Percentiles rank a stretch among this genome's conserved stretches.
Evolutionary conservation across 768 basidiomycete species (phyloP).

Genomic region (Termitomyces sp.): DNA sequence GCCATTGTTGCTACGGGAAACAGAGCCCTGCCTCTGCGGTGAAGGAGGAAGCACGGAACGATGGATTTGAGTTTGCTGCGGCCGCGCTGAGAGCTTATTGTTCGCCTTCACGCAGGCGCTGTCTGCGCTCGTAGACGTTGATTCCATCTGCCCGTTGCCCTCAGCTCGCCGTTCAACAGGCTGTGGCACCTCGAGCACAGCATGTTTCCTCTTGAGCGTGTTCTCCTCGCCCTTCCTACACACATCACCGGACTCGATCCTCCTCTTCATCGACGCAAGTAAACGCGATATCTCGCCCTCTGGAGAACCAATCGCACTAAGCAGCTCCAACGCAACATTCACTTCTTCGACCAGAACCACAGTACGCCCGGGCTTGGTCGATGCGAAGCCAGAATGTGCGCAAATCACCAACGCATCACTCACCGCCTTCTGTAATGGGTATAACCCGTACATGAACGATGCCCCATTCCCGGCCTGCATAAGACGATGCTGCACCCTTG

Average conservation of each 20-base stretch:
- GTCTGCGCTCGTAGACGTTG: neutral
- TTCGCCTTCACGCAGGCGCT: neutral
- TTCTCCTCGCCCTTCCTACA: constrained; percentile 14
- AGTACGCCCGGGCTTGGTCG: constrained; percentile 19
- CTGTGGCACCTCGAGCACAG: constrained; percentile 9
- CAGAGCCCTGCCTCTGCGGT: neutral
- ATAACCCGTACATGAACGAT: constrained; percentile 41
- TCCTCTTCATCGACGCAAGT: constrained; percentile 19
- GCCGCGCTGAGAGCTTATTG: neutral
- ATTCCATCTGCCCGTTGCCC: neutral
- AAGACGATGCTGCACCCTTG: constrained; percentile 35
- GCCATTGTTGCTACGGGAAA: constrained; percentile 13
- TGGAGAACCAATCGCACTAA: constrained; percentile 12
- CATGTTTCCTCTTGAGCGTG: constrained; percentile 26
- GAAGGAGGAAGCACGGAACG: neutral
- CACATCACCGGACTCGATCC: constrained; percentile 16
- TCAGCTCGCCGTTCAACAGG: neutral
- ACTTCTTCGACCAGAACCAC: constrained; percentile 21
- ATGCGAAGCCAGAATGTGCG: constrained; percentile 53
- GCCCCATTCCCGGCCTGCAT: constrained; percentile 18
- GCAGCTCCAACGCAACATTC: constrained; percentile 18
- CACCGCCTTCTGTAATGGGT: constrained; percentile 55
- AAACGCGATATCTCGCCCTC: constrained; percentile 19
- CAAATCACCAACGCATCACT: constrained; percentile 65
- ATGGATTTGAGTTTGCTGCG: constrained; percentile 5